Percentiles rank a stretch among this genome's conserved stretches.
Evolutionary conservation across 495 filamentous ascomycete species (phyloP).

Genomic region (Daldinia childiae): DNA sequence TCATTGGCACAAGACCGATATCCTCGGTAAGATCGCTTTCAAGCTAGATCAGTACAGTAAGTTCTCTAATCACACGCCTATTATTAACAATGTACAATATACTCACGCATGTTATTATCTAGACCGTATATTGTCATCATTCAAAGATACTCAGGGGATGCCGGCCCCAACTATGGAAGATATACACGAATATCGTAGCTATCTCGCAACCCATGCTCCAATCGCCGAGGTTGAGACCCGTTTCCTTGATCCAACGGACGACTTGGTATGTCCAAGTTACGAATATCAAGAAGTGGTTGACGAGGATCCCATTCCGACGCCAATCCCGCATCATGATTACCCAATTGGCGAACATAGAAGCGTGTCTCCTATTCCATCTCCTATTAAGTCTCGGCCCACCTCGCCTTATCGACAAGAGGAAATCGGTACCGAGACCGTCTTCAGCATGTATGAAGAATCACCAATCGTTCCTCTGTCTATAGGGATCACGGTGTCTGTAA

Average conservation of each 20-base stretch:
- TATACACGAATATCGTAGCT: slow-evolving; percentile 70
- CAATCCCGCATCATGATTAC: slow-evolving; percentile 35
- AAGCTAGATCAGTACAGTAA: slow-evolving; percentile 88
- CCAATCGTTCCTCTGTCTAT: slow-evolving; percentile 54
- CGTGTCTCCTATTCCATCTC: slow-evolving; percentile 34
- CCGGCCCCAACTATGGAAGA: slow-evolving; percentile 65
- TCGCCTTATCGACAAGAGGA: slow-evolving; percentile 36
- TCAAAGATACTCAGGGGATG: slow-evolving; percentile 66
- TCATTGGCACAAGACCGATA: slow-evolving; percentile 73
- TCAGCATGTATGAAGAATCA: slow-evolving; percentile 20
- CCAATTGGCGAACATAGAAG: slow-evolving; percentile 20
- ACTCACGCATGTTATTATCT: slow-evolving; percentile 14
- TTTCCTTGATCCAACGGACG: slow-evolving; percentile 71
- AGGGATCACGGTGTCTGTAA: slow-evolving; percentile 63
- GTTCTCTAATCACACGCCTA: slow-evolving; percentile 38
- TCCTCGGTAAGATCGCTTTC: slow-evolving; percentile 73
- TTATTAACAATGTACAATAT: slow-evolving; percentile 13
- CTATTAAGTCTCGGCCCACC: slow-evolving; percentile 36
- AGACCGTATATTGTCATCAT: slow-evolving; percentile 78
- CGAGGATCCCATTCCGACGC: slow-evolving; percentile 37
- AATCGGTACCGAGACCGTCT: slow-evolving; percentile 23
- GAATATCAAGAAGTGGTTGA: slow-evolving; percentile 32
- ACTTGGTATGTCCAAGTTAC: slow-evolving; percentile 68
- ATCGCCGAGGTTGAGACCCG: slow-evolving; percentile 71
- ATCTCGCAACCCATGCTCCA: slow-evolving; percentile 68